Conservation (phyloP, 768 basidiomycete species). For the Tulasnella sp. region DNA sequence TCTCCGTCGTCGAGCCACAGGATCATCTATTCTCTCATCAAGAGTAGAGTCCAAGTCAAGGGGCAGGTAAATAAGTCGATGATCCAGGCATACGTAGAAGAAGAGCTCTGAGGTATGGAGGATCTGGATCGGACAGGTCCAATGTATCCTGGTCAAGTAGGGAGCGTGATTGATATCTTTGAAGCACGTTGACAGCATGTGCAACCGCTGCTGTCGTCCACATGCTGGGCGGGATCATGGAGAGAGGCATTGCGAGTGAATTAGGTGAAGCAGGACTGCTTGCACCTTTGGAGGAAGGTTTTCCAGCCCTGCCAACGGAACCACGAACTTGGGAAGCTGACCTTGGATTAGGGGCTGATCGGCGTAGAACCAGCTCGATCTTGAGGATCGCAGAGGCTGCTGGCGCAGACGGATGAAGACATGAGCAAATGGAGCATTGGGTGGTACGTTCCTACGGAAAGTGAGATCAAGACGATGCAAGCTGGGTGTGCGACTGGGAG, state of each 20-base stretch:
- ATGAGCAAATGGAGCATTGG: too few relatives aligned
- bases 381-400: too few relatives aligned
- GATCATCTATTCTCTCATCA: neutral
- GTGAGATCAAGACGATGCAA: too few relatives aligned
- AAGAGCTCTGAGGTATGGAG: slow-evolving; percentile 6
- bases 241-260: neutral
- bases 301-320: neutral
- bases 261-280: neutral
- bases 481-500: too few relatives aligned
- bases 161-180: too few relatives aligned
- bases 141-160: neutral
- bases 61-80: too few relatives aligned
- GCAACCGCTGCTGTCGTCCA: neutral
- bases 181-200: neutral
- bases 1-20: neutral
- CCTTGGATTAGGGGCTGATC: slow-evolving; percentile 1
- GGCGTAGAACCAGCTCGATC: slow-evolving; percentile 1
- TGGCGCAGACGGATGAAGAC: too few relatives aligned
- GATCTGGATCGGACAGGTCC: slow-evolving; percentile 8
- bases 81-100: slow-evolving; percentile 4
- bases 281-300: neutral
- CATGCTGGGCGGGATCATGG: neutral
- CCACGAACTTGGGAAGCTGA: neutral
- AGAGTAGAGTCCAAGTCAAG: neutral
- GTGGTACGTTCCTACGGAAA: too few relatives aligned